Percentiles rank a stretch among this genome's conserved stretches.
phyloP scores from a whole-genome alignment of 2,329 filamentous ascomycete genomes.

The Colletotrichum eleusines region DNA sequence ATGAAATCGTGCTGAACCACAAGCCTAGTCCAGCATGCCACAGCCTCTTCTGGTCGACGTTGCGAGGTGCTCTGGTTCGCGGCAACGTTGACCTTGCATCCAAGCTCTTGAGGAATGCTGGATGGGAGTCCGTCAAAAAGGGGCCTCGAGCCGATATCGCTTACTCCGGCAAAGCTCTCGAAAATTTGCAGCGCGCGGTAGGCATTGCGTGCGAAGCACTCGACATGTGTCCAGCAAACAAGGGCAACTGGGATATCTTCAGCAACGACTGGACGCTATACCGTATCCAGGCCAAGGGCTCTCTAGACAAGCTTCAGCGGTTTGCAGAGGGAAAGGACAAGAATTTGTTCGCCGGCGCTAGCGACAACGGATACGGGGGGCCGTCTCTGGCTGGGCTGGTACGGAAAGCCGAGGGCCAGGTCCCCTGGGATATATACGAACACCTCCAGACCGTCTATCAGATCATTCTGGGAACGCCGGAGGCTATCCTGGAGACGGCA shows the following conservation, averaged over 20 bases:
- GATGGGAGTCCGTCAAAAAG: constrained; percentile 81
- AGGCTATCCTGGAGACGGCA: constrained; percentile 80
- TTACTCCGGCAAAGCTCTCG: constrained; percentile 81
- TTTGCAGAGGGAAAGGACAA: constrained; percentile 82
- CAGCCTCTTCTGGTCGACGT: constrained; percentile 84
- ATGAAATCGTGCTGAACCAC: constrained; percentile 72
- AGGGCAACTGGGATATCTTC: constrained; percentile 84
- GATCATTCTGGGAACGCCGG: constrained; percentile 80
- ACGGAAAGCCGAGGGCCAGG: constrained; percentile 84
- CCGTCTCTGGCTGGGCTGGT: constrained; percentile 73
- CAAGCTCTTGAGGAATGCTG: constrained; percentile 77
- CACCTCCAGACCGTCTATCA: constrained; percentile 84
- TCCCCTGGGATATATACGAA: constrained; percentile 92
- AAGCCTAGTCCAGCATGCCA: constrained; percentile 82
- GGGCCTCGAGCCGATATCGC: constrained; percentile 70
- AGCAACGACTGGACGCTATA: constrained; percentile 87
- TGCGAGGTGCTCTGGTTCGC: constrained; percentile 80
- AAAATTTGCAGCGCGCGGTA: constrained; percentile 80
- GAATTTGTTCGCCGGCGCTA: constrained; percentile 49
- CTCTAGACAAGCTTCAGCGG: constrained; percentile 77
- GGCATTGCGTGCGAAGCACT: constrained; percentile 77
- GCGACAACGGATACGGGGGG: constrained; percentile 55
- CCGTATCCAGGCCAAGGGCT: constrained; percentile 77
- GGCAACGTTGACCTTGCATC: constrained; percentile 78
- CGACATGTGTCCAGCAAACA: constrained; percentile 77